Evolutionary conservation across 106 monocot genomes (phyloP), one percentile per base, ranked within the genome.

Genomic region (Dendrobium catenatum): DNA sequence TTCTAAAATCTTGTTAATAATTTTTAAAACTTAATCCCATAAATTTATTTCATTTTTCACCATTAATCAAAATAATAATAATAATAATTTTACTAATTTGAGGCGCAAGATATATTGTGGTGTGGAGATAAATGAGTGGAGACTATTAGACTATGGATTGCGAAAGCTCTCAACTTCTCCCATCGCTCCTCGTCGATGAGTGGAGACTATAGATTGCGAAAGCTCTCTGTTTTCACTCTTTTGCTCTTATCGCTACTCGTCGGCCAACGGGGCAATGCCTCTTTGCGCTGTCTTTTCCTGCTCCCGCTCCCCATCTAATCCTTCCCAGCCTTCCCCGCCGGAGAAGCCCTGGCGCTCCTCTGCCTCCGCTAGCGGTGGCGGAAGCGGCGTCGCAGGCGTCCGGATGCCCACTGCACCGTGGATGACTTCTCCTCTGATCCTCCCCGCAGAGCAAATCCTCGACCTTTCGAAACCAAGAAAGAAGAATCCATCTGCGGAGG

Each of bases 341-440:
- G 51, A 22, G 8, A 68, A 20, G 26, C 85, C 86, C 70, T 89
- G 87, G 83, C 77, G 78, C 31, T 31, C 37, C 55, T 1, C 68
- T 75, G 33, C 72, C 26, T 1, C 31, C 72, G 26, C 31, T 22
- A 27, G 9, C n/a, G 27, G 68, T 22, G 68, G 26, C n/a, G 27
- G 68, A n/a, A 22, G 26, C 4, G 55, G 31, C 42, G 66, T 76
- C 72, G 10, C 49, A 2, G 3, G 48, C 67, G 68, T 80, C 80
- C 90, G 55, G 77, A 83, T 90, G 85, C 93, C 96, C 66, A 85
- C 90, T 0, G 86, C 96, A n/a, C 96, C 96, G 16, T 96, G 96
- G 96, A 87, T 88, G 89, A 78, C 31, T 26, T 55, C 49, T 66
- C 92, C 92, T 17, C 79, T 90, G 73, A 72, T 81, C 79, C 77